Percentiles rank a stretch among this genome's conserved stretches.
Evolutionary conservation across 495 filamentous ascomycete genomes (phyloP).

Genomic region (Penicillium lividum): DNA sequence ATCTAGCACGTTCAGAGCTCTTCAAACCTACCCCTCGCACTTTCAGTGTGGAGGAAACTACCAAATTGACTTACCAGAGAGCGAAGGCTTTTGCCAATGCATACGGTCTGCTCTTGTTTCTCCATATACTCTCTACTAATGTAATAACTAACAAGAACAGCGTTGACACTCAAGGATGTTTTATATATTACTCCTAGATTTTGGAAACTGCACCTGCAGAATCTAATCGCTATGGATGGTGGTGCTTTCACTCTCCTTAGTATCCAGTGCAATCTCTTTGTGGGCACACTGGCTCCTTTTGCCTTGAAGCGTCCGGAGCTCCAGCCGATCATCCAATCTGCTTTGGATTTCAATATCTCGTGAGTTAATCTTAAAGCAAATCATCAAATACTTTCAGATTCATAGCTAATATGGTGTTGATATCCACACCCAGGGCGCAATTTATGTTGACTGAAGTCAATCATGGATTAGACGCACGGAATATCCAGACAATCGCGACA

Average conservation of each 20-base stretch:
- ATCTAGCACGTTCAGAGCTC: slow-evolving; percentile 25
- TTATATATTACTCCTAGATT: too few species aligned
- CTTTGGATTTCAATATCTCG: too few species aligned
- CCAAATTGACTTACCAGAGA: slow-evolving; percentile 21
- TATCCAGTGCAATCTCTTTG: slow-evolving; percentile 41
- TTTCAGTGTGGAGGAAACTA: slow-evolving; percentile 14
- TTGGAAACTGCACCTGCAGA: too few species aligned
- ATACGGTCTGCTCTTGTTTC: slow-evolving; percentile 10
- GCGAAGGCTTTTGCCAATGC: slow-evolving; percentile 18
- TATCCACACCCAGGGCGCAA: slow-evolving; percentile 22
- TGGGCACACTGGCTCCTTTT: slow-evolving; percentile 37
- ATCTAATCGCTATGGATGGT: slow-evolving; percentile 15
- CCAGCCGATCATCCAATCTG: slow-evolving; percentile 16
- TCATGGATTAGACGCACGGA: slow-evolving; percentile 39
- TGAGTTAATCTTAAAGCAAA: too few species aligned
- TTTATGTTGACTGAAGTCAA: slow-evolving; percentile 41
- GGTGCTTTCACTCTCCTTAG: slow-evolving; percentile 26
- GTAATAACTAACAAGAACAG: too few species aligned
- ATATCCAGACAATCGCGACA: slow-evolving; percentile 34
- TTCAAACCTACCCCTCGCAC: slow-evolving; percentile 15
- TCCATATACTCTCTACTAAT: too few species aligned
- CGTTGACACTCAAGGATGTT: too few species aligned
- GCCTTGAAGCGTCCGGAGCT: slow-evolving; percentile 29
- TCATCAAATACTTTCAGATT: too few species aligned
- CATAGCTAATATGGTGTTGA: too few species aligned